Base-by-base conservation (phyloP, 2,329 filamentous ascomycete genomes). In the Colletotrichum incanum region DNA sequence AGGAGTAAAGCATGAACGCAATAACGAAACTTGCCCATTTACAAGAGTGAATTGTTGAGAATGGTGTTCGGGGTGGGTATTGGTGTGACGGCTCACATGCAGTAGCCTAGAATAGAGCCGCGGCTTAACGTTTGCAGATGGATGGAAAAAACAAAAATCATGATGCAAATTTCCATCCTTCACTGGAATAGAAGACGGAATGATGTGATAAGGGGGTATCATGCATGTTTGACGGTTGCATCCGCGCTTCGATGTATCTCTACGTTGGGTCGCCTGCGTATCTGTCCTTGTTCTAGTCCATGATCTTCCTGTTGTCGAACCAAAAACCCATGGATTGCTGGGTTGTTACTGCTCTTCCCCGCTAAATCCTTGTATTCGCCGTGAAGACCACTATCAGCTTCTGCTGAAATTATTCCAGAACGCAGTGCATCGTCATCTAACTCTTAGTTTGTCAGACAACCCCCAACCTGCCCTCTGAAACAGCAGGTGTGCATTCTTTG, bases 1-100 rank as follows among this genome's bases (percentile, higher is more conserved):
- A 70, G 68, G 77, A 77, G 68, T 70, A 71, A 75, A 67, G 55
- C 65, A 68, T 64, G 49, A 62, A 23, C 26, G 39, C 23, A 68
- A 74, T 58, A 37, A 41, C 2, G 20, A 28, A 60, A 26, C 41
- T 43, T 60, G 47, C 39, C 11, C 6, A 7, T 49, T 39, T 39
- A 39, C 18, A 26, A 20, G 3, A 20, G 20, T 28, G 23, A 28
- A 20, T 68, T 52, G 64, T 61, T 74, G 41, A 73, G 64, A 45
- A 54, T 65, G 45, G 31, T 62, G 61, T 56, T 56, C 34, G 52
- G 39, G 54, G 52, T 47, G 50, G 47, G 14, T 23, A 18, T 3
- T 28, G 62, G 23, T 23, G 45, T 31, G 28, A 34, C 37, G 37
- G 28, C 60, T 55, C 52, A 47, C n/a, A 62, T n/a, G 26, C 26